phyloP scores from a whole-genome alignment of 768 basidiomycete genomes.

The Lentinula guzmanii region DNA sequence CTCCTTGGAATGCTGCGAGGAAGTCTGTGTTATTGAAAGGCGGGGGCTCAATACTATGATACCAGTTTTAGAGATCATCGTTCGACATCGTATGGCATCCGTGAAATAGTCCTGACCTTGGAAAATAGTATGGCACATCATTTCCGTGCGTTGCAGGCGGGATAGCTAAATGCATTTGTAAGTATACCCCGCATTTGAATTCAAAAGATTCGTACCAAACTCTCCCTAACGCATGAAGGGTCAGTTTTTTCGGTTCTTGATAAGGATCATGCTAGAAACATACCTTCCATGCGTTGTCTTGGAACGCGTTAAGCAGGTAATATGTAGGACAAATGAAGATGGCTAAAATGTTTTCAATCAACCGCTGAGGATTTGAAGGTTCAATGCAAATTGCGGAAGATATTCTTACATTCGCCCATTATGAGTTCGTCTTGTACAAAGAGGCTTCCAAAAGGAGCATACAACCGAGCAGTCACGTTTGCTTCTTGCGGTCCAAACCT shows the following conservation, averaged over 20 bases:
- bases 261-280: not conserved
- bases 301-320: conserved; percentile 22
- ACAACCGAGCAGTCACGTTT: conserved; percentile 9
- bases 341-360: conserved; percentile 13
- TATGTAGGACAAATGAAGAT: conserved; percentile 30
- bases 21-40: conserved; percentile 17
- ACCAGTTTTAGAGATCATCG: not conserved
- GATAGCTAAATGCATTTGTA: not conserved
- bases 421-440: conserved; percentile 15
- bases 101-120: conserved; percentile 2
- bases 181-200: not conserved
- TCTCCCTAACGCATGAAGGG: conserved; percentile 12
- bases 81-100: too few species aligned
- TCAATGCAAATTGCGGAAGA: not conserved
- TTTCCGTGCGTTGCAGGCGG: conserved; percentile 15
- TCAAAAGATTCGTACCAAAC: conserved; percentile 10
- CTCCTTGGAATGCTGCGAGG: conserved; percentile 13
- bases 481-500: conserved; percentile 9
- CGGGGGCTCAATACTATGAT: not conserved
- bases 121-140: conserved; percentile 13
- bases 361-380: not conserved
- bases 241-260: not conserved
- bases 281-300: conserved; percentile 25
- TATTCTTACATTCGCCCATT: conserved; percentile 19
- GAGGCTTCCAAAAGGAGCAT: conserved; percentile 9